These are phyloP conservation scores for Chrysosporium queenslandicum DNA, from an alignment of 2,329 filamentous ascomycete genomes.

Conservation along the genomic window DNA sequence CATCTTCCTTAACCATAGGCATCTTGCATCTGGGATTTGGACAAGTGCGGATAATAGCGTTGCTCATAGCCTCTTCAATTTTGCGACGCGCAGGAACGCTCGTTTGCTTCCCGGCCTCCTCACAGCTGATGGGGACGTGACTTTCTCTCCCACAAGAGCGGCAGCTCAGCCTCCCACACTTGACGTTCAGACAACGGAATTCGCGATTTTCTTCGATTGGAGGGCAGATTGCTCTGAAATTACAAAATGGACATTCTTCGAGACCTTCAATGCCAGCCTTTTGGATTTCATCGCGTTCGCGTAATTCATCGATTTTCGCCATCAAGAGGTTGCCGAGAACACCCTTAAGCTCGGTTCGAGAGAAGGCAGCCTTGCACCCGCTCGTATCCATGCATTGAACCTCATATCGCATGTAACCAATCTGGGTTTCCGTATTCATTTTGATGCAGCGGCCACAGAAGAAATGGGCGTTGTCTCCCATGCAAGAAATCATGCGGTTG, in stretches of 20 bases:
- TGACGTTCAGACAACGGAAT: conserved; percentile 59
- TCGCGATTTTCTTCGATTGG: conserved; percentile 59
- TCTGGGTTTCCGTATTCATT: conserved; percentile 54
- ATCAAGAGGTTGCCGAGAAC: conserved; percentile 52
- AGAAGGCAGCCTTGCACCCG: conserved; percentile 55
- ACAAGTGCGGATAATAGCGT: conserved; percentile 65
- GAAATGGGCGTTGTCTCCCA: conserved; percentile 48
- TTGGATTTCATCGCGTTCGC: conserved; percentile 60
- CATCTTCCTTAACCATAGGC: conserved; percentile 67
- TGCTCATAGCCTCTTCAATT: conserved; percentile 77
- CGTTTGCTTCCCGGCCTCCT: conserved; percentile 52
- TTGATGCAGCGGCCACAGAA: conserved; percentile 62
- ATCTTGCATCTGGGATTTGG: conserved; percentile 49
- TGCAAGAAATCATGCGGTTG: conserved; percentile 60
- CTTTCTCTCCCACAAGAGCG: conserved; percentile 58
- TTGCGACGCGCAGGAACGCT: conserved; percentile 52
- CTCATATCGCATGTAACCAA: conserved; percentile 59
- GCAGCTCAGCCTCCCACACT: conserved; percentile 56
- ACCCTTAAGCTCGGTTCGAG: conserved; percentile 43
- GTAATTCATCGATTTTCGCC: conserved; percentile 57
- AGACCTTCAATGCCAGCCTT: conserved; percentile 61
- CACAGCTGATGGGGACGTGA: conserved; percentile 63
- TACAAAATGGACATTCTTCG: conserved; percentile 70
- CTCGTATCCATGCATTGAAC: conserved; percentile 61
- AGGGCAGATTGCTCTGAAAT: conserved; percentile 64